These are phyloP conservation scores for Candida anglica DNA, from an alignment of 805 yeast genomes.

Conservation along the genomic window DNA sequence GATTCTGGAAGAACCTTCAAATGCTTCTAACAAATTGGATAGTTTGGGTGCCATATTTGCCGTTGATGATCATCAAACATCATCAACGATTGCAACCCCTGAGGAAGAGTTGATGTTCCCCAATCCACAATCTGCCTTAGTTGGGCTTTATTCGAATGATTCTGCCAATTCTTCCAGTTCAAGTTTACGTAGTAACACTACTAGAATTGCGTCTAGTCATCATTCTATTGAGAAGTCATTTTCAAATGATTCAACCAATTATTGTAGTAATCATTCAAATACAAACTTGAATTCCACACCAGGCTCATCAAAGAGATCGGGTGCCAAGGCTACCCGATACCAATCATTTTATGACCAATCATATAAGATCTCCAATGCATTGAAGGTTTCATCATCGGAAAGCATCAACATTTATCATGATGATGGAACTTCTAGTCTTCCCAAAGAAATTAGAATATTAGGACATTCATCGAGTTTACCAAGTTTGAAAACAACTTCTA, in stretches of 20 bases:
- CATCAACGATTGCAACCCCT: neutral
- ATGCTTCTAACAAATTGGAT: conserved; percentile 3
- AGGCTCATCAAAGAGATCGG: conserved; percentile 23
- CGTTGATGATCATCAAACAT: neutral
- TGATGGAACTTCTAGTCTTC: conserved; percentile 1
- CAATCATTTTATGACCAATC: conserved; percentile 47
- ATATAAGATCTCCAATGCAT: conserved; percentile 38
- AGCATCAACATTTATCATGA: conserved; percentile 13
- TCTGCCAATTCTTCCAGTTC: conserved; percentile 34
- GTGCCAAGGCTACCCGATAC: conserved; percentile 44
- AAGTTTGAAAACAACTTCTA: conserved; percentile 12
- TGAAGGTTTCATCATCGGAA: conserved; percentile 27
- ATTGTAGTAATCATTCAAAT: conserved; percentile 12
- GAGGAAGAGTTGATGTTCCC: conserved; percentile 12
- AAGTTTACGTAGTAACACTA: conserved; percentile 19
- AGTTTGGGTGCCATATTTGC: neutral
- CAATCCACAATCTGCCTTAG: conserved; percentile 18
- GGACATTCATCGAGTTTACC: conserved; percentile 26
- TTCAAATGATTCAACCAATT: conserved; percentile 28
- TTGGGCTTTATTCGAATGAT: conserved; percentile 19
- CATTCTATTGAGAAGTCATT: conserved; percentile 24
- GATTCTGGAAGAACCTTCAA: conserved; percentile 4
- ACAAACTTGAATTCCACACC: conserved; percentile 13
- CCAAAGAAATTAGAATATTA: conserved; percentile 9
- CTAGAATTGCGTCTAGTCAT: conserved; percentile 4